Percentiles rank a stretch among this genome's conserved stretches.
phyloP scores from a whole-genome alignment of 805 yeast species.

The Wickerhamiella australiensis region DNA sequence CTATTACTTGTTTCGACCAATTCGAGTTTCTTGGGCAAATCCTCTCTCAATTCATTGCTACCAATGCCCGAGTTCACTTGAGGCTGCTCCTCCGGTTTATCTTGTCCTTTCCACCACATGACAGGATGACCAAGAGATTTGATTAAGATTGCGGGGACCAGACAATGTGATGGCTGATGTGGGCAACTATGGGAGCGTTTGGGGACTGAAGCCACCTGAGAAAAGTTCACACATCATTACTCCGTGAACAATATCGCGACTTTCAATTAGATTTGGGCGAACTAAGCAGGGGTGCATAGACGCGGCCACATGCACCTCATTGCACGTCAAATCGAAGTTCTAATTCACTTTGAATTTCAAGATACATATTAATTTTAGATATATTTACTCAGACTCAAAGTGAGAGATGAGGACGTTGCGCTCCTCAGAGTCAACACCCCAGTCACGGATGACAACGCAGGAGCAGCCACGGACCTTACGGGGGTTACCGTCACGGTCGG shows the following conservation, averaged over 20 bases:
- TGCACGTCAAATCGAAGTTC: no score
- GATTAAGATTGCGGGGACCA: neutral
- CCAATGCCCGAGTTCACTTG: no score
- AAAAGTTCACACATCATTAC: no score
- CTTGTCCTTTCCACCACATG: neutral
- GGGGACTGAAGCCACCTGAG: no score
- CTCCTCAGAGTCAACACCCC: slow-evolving; percentile 99
- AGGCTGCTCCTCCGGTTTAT: neutral
- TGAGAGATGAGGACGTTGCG: slow-evolving; percentile 91
- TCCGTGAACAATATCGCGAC: no score
- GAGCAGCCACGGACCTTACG: slow-evolving; percentile 99
- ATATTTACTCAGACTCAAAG: slow-evolving; percentile 71
- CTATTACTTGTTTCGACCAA: neutral
- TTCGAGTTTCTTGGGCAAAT: neutral
- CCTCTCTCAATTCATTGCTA: no score
- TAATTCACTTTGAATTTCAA: neutral
- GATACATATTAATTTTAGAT: neutral
- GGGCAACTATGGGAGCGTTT: no score
- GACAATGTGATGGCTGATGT: no score
- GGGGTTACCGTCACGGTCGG: slow-evolving; percentile 99
- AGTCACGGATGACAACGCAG: slow-evolving; percentile 97
- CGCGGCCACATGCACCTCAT: no score
- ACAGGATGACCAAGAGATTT: neutral
- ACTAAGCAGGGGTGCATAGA: no score
- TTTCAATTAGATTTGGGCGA: no score